Evolutionary conservation across 768 basidiomycete genomes (phyloP).

Genomic region (Leccinum boreale): DNA sequence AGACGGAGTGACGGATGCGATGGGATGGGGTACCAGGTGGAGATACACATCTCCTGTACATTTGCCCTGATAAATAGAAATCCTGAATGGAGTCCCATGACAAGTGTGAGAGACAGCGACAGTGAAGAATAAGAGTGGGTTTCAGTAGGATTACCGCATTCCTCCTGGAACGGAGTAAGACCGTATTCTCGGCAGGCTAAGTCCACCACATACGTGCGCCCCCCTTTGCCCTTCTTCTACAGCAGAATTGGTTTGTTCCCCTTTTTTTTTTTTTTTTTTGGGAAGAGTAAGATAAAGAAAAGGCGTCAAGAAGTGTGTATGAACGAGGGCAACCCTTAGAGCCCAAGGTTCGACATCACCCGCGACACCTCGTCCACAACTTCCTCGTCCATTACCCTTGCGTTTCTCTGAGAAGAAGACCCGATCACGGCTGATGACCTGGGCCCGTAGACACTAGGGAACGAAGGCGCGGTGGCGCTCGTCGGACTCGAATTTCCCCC

Average conservation of each 20-base stretch:
- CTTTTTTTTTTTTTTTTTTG: slow-evolving; percentile 4
- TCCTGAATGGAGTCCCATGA: slow-evolving; percentile 30
- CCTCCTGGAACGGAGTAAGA: slow-evolving; percentile 23
- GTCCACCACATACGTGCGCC: slow-evolving; percentile 11
- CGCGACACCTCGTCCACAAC: slow-evolving; percentile 68
- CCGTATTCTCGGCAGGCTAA: slow-evolving; percentile 18
- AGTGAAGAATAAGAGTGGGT: slow-evolving; percentile 13
- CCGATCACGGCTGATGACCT: slow-evolving; percentile 48
- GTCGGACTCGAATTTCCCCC: slow-evolving; percentile 78
- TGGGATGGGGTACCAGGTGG: slow-evolving; percentile 23
- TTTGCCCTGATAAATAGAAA: slow-evolving; percentile 33
- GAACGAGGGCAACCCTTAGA: slow-evolving; percentile 35
- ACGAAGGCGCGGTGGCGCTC: slow-evolving; percentile 73
- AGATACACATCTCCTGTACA: slow-evolving; percentile 29
- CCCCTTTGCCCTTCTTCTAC: slow-evolving; percentile 6
- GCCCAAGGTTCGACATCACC: slow-evolving; percentile 73
- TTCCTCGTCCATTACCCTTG: slow-evolving; percentile 47
- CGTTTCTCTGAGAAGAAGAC: slow-evolving; percentile 41
- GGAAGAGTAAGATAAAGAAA: slow-evolving; percentile 5
- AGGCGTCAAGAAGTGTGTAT: slow-evolving; percentile 7
- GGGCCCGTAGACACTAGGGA: slow-evolving; percentile 82
- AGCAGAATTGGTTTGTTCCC: slow-evolving; percentile 3
- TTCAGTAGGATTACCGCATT: slow-evolving; percentile 19
- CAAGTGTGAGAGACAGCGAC: slow-evolving; percentile 18
- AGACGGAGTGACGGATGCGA: slow-evolving; percentile 22